Percentiles rank a stretch among this genome's conserved stretches.
These are phyloP conservation scores for Selaginella tamariscina DNA, from an alignment of 75 land plant species.

Conservation along the genomic window DNA sequence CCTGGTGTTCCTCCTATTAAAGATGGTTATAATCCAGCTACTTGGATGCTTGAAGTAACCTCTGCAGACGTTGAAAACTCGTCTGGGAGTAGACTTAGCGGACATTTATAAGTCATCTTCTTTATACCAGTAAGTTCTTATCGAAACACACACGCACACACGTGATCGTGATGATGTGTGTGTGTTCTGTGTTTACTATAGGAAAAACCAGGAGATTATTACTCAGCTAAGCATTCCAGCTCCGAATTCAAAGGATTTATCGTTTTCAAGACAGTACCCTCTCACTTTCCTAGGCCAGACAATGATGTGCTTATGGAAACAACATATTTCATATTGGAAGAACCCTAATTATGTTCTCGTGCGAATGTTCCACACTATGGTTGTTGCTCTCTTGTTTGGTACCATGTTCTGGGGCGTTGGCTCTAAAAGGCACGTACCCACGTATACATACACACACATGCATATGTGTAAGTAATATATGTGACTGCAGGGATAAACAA, in stretches of 20 bases:
- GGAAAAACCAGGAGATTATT: not conserved
- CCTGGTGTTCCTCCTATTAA: not conserved
- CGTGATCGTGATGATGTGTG: not conserved
- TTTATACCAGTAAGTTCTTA: not conserved
- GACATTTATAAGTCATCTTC: not conserved
- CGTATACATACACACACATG: too few species aligned
- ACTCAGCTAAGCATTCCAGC: conserved; percentile 9
- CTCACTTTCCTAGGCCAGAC: conserved; percentile 5
- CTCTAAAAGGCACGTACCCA: conserved; percentile 14
- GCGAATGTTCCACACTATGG: conserved; percentile 13
- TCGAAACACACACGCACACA: too few species aligned
- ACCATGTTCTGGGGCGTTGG: conserved; percentile 15
- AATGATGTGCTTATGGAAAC: conserved; percentile 17
- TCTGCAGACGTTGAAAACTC: not conserved
- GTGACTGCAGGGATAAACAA: too few species aligned
- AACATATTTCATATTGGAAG: conserved; percentile 15
- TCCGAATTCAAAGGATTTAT: conserved; percentile 10
- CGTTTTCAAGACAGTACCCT: conserved; percentile 12
- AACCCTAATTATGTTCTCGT: conserved; percentile 16
- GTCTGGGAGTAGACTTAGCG: not conserved
- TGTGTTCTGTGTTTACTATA: not conserved
- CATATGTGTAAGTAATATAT: too few species aligned
- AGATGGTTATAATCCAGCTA: not conserved
- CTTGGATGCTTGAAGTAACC: not conserved
- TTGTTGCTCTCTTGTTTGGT: conserved; percentile 17